Evolutionary conservation across 176 grass and related monocot species (phyloP).

Genomic region (Zea mays): DNA sequence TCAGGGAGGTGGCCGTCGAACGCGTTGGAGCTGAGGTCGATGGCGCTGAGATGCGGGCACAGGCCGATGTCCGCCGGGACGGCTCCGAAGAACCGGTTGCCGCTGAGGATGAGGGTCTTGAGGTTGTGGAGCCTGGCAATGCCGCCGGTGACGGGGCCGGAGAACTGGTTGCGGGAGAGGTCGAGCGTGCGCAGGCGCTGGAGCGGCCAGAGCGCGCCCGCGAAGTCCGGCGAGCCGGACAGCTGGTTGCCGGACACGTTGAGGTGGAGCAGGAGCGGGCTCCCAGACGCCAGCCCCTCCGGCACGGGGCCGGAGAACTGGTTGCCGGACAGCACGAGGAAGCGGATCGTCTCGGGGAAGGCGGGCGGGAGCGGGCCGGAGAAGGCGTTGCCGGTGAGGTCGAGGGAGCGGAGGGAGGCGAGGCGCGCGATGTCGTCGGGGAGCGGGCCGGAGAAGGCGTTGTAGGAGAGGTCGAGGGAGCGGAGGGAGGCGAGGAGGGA

Average conservation of each 20-base stretch:
- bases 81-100: conserved; percentile 64
- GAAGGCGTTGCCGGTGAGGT: conserved; percentile 72
- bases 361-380: conserved; percentile 51
- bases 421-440: conserved; percentile 63
- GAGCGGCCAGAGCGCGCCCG: conserved; percentile 47
- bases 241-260: conserved; percentile 80
- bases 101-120: conserved; percentile 55
- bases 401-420: conserved; percentile 53
- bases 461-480: conserved; percentile 77
- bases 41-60: conserved; percentile 58
- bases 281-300: conserved; percentile 31
- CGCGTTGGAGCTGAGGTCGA: conserved; percentile 74
- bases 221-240: conserved; percentile 60
- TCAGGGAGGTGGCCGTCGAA: conserved; percentile 62
- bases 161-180: conserved; percentile 60
- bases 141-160: conserved; percentile 50
- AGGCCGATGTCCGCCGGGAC: conserved; percentile 56
- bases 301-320: conserved; percentile 69
- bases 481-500: conserved; percentile 67
- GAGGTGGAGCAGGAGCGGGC: conserved; percentile 65
- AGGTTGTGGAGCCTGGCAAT: conserved; percentile 67
- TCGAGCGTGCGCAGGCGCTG: conserved; percentile 65
- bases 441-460: conserved; percentile 69
- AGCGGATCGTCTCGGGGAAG: conserved; percentile 59
- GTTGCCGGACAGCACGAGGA: conserved; percentile 69